phyloP scores from a whole-genome alignment of 352 stramenopile species.

The Phytophthora sojae region DNA sequence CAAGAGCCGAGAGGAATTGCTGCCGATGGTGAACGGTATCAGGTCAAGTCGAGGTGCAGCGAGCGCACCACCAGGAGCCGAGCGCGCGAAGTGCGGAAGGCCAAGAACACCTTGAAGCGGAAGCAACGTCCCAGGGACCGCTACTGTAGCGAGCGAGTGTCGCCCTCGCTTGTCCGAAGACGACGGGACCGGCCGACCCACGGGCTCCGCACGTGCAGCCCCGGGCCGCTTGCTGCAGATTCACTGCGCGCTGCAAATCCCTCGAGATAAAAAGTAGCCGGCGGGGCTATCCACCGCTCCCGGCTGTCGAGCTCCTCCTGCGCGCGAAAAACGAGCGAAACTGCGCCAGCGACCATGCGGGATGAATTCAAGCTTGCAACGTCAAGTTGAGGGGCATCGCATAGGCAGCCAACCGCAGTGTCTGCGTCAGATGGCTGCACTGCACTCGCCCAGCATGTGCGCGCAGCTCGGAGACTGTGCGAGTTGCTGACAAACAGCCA shows the following conservation, averaged over 20 bases:
- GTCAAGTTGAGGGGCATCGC: constrained; percentile 41
- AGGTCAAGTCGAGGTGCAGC: constrained; percentile 24
- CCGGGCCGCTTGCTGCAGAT: constrained; percentile 21
- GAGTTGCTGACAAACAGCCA: constrained; percentile 40
- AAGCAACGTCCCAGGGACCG: too few relatives aligned
- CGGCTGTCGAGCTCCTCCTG: constrained; percentile 14
- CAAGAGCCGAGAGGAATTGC: constrained; percentile 41
- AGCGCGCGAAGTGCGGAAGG: not conserved
- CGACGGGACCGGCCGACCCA: constrained; percentile 2
- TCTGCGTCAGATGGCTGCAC: constrained; percentile 31
- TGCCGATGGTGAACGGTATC: constrained; percentile 45
- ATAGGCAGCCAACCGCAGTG: constrained; percentile 20
- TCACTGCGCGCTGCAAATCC: constrained; percentile 32
- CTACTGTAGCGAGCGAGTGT: not conserved
- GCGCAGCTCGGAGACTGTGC: constrained; percentile 17
- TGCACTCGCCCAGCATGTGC: not conserved
- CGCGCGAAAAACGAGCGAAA: constrained; percentile 24
- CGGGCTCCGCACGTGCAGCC: not conserved
- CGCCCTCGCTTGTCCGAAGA: constrained; percentile 26
- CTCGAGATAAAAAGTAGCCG: constrained; percentile 34
- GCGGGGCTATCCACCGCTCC: constrained; percentile 35
- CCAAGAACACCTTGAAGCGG: constrained; percentile 4
- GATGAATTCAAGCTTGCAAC: constrained; percentile 20
- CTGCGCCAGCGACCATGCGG: constrained; percentile 21
- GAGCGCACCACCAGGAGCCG: not conserved